These are phyloP conservation scores for Luffa aegyptiaca DNA, from an alignment of 306 rosid genomes.

Conservation along the genomic window DNA sequence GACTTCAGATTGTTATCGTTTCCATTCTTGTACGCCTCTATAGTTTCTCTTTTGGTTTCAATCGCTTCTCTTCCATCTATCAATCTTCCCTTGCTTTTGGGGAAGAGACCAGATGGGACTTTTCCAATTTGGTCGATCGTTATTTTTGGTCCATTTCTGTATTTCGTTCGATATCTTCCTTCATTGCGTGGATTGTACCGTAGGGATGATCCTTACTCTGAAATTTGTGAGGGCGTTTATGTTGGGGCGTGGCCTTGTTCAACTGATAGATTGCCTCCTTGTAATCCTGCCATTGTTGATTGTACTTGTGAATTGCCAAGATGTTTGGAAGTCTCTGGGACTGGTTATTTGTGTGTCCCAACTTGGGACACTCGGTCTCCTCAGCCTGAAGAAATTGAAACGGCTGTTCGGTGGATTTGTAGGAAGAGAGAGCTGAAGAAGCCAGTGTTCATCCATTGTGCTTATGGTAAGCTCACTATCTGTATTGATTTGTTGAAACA, in stretches of 20 bases:
- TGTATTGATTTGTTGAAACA: background rate
- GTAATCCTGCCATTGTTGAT: constrained; percentile 69
- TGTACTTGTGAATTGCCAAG: constrained; percentile 90
- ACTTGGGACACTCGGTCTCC: constrained; percentile 92
- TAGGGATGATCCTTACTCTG: constrained; percentile 45
- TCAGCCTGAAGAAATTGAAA: constrained; percentile 49
- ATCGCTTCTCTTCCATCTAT: constrained; percentile 61
- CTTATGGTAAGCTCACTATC: constrained; percentile 41
- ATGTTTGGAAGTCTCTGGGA: constrained; percentile 24
- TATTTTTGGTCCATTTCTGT: constrained; percentile 68
- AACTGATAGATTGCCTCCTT: constrained; percentile 61
- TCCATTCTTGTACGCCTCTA: constrained; percentile 57
- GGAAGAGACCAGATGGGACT: constrained; percentile 57
- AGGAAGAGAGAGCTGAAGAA: constrained; percentile 50
- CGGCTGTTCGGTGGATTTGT: constrained; percentile 72
- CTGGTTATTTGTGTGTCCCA: constrained; percentile 58
- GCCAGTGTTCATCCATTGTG: constrained; percentile 82
- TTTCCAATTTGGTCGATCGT: constrained; percentile 52
- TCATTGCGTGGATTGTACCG: constrained; percentile 42
- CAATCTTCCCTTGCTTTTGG: constrained; percentile 65
- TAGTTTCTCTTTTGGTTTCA: constrained; percentile 47
- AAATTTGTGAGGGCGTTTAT: constrained; percentile 52
- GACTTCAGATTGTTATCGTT: constrained; percentile 38
- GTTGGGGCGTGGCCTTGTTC: constrained; percentile 93
- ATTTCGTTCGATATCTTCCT: constrained; percentile 58